A percentile compares a stretch with the other conserved stretches of the same genome.
Conservation (phyloP, 768 basidiomycete species). For the Daedaleopsis nitida region DNA sequence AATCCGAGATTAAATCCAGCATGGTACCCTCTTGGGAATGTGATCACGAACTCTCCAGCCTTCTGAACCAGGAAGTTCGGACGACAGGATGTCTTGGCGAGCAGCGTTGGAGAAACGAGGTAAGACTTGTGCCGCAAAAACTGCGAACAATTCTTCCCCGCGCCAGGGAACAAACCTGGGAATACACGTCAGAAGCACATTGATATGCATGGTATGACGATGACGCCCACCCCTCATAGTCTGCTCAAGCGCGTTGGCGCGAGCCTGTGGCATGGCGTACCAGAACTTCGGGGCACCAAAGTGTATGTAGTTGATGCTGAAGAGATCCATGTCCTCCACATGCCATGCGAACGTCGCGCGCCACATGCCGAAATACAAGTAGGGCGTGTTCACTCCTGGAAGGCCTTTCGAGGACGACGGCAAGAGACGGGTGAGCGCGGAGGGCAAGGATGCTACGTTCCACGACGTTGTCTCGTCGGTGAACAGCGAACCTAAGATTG, state of each 20-base stretch:
- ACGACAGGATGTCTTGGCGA: slow-evolving; percentile 76
- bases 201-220: not conserved
- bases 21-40: slow-evolving; percentile 93
- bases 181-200: not conserved
- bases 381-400: slow-evolving; percentile 96
- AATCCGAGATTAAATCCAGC: slow-evolving; percentile 96
- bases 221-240: slow-evolving; percentile 75
- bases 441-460: slow-evolving; percentile 94
- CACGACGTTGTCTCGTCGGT: slow-evolving; percentile 79
- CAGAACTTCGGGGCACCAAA: slow-evolving; percentile 97
- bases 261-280: slow-evolving; percentile 93
- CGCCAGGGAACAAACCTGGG: slow-evolving; percentile 86
- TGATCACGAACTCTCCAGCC: slow-evolving; percentile 95
- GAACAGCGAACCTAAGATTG: slow-evolving; percentile 57
- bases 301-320: slow-evolving; percentile 98
- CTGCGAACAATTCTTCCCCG: slow-evolving; percentile 83
- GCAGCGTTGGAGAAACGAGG: slow-evolving; percentile 82
- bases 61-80: slow-evolving; percentile 92
- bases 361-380: slow-evolving; percentile 99
- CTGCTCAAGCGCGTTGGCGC: slow-evolving; percentile 80
- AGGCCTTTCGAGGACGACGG: slow-evolving; percentile 68
- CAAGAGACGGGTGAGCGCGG: slow-evolving; percentile 79
- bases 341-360: slow-evolving; percentile 98
- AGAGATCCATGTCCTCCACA: slow-evolving; percentile 99
- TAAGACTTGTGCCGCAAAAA: slow-evolving; percentile 97